Percentiles rank a stretch among this genome's conserved stretches.
These are phyloP conservation scores for Eutrema yunnanense DNA, from an alignment of 345 rosid species.

Conservation along the genomic window DNA sequence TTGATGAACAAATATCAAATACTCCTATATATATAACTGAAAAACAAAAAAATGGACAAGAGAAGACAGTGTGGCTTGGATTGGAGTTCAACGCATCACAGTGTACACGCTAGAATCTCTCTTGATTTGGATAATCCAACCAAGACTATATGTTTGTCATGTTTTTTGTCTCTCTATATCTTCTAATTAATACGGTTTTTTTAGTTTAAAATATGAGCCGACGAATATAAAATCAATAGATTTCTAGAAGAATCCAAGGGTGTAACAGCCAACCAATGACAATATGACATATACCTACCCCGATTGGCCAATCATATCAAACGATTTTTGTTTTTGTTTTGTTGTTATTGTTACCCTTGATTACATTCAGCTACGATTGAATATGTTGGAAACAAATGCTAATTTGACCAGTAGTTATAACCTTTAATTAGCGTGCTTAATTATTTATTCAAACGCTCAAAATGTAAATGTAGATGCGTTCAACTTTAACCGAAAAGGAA, in stretches of 20 bases:
- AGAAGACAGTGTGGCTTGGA: slow-evolving; percentile 12
- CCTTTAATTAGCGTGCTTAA: neutral
- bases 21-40: neutral
- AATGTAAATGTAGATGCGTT: neutral
- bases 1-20: neutral
- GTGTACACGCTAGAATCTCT: slow-evolving; percentile 11
- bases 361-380: neutral
- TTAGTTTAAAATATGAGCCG: neutral
- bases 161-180: neutral
- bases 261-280: slow-evolving; percentile 6
- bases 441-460: neutral
- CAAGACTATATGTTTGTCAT: neutral
- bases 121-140: neutral
- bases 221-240: neutral
- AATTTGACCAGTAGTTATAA: neutral
- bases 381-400: neutral
- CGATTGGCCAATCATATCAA: neutral
- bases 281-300: no score
- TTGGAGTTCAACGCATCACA: slow-evolving; percentile 15
- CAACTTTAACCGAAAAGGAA: neutral
- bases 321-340: neutral
- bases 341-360: neutral
- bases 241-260: neutral
- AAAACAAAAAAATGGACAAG: neutral
- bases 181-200: slow-evolving; percentile 1